Evolutionary conservation across 768 basidiomycete genomes (phyloP).

Genomic region (Pleurotus platypus): DNA sequence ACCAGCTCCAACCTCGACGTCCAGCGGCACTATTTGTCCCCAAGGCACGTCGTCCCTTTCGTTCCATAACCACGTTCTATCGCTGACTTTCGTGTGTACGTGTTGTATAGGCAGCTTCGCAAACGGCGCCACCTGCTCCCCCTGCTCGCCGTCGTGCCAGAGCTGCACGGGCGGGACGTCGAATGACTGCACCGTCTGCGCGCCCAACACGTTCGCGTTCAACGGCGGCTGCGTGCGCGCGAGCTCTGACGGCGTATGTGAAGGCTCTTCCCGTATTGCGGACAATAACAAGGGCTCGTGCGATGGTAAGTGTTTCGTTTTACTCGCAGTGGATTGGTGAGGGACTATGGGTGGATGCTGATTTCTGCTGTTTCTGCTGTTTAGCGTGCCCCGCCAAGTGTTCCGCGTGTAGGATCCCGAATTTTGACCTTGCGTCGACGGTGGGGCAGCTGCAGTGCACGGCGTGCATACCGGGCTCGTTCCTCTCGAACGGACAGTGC

Average conservation of each 20-base stretch:
- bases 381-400: constrained; percentile 77
- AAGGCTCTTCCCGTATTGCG: constrained; percentile 61
- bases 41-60: constrained; percentile 33
- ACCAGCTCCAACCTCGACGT: constrained; percentile 46
- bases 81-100: background rate
- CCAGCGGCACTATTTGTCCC: constrained; percentile 56
- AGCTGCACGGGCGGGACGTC: constrained; percentile 65
- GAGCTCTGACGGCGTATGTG: constrained; percentile 66
- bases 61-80: no score
- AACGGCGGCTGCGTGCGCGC: constrained; percentile 68
- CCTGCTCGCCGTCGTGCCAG: constrained; percentile 61
- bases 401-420: constrained; percentile 67
- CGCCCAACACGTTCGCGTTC: constrained; percentile 51
- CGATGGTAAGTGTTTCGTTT: constrained; percentile 52
- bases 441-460: constrained; percentile 68
- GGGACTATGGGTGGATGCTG: background rate
- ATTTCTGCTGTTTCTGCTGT: constrained; percentile 1
- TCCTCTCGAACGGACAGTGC: constrained; percentile 69
- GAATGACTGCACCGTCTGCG: constrained; percentile 69
- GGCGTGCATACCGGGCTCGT: constrained; percentile 72
- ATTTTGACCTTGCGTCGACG: constrained; percentile 64
- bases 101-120: constrained; percentile 33
- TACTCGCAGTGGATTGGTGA: background rate
- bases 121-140: constrained; percentile 45
- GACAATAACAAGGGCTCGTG: constrained; percentile 79